A percentile compares a stretch with the other conserved stretches of the same genome.
Conservation (phyloP, 2,329 filamentous ascomycete species). For the Botryosphaeria dothidea region DNA sequence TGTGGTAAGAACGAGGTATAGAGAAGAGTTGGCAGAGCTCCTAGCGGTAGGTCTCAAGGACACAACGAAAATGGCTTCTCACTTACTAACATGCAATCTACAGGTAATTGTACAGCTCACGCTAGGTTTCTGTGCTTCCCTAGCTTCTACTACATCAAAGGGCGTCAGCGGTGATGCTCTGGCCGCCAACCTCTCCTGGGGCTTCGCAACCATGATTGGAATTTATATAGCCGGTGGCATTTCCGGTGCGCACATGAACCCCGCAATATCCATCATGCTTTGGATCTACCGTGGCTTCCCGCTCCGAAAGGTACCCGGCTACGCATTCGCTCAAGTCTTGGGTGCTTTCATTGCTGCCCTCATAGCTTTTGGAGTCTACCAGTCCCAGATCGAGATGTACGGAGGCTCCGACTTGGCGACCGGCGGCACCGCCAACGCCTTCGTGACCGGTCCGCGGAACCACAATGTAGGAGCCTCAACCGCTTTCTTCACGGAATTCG, state of each 20-base stretch:
- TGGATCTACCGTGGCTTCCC: slow-evolving; percentile 40
- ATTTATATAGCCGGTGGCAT: slow-evolving; percentile 50
- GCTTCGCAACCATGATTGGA: slow-evolving; percentile 55
- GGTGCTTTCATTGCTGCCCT: slow-evolving; percentile 37
- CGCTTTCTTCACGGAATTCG: slow-evolving; percentile 42
- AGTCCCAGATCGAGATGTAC: slow-evolving; percentile 34
- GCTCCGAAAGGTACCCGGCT: slow-evolving; percentile 27
- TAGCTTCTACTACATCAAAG: slow-evolving; percentile 50
- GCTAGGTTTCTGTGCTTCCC: slow-evolving; percentile 53
- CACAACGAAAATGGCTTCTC: too few relatives aligned
- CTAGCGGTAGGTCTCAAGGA: slow-evolving; percentile 42
- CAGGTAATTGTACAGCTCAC: slow-evolving; percentile 18
- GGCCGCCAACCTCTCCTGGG: slow-evolving; percentile 48
- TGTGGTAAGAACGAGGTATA: slow-evolving; percentile 51
- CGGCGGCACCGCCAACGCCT: slow-evolving; percentile 27
- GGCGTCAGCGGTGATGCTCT: slow-evolving; percentile 38
- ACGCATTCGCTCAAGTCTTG: slow-evolving; percentile 37
- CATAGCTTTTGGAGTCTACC: slow-evolving; percentile 39
- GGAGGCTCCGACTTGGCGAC: slow-evolving; percentile 22
- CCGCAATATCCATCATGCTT: slow-evolving; percentile 45
- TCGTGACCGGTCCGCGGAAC: slow-evolving; percentile 31
- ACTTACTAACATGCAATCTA: neutral
- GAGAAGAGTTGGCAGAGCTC: slow-evolving; percentile 56
- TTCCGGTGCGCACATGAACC: slow-evolving; percentile 52
- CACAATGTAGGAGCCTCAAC: slow-evolving; percentile 27